Evolutionary conservation across 345 rosid genomes (phyloP).

Genomic region (Citrus unshiu): DNA sequence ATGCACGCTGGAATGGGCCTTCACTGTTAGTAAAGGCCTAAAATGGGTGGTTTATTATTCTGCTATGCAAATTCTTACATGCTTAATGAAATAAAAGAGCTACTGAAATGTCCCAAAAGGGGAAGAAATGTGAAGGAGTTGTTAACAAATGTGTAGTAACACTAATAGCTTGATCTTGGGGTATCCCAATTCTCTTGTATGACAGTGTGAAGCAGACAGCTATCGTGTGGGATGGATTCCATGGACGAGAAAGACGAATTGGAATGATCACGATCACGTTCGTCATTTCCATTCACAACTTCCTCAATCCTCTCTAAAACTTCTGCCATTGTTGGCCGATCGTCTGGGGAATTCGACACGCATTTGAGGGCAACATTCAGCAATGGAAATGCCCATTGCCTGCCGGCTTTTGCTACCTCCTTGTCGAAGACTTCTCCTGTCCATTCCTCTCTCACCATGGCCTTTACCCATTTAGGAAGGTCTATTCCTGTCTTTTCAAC

Average conservation of each 20-base stretch:
- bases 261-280: conserved; percentile 20
- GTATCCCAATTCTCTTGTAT: conserved; percentile 62
- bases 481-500: conserved; percentile 49
- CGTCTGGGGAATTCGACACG: conserved; percentile 37
- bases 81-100: background rate
- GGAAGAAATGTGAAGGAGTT: background rate
- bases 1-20: background rate
- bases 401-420: conserved; percentile 39
- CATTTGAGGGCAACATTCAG: conserved; percentile 50
- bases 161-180: conserved; percentile 42
- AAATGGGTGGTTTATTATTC: background rate
- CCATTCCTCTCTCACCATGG: conserved; percentile 73
- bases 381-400: conserved; percentile 53
- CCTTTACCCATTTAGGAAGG: conserved; percentile 64
- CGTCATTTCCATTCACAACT: conserved; percentile 21
- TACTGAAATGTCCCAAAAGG: background rate
- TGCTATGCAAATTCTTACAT: background rate
- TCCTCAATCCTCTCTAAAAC: conserved; percentile 48
- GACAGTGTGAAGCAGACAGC: conserved; percentile 42
- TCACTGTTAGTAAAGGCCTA: background rate
- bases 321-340: conserved; percentile 35
- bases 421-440: conserved; percentile 67
- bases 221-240: conserved; percentile 28
- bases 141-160: background rate
- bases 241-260: conserved; percentile 29